Evolutionary conservation across 2,329 filamentous ascomycete genomes (phyloP), one percentile per base, ranked within the genome.

Genomic region (Fusarium illudens): DNA sequence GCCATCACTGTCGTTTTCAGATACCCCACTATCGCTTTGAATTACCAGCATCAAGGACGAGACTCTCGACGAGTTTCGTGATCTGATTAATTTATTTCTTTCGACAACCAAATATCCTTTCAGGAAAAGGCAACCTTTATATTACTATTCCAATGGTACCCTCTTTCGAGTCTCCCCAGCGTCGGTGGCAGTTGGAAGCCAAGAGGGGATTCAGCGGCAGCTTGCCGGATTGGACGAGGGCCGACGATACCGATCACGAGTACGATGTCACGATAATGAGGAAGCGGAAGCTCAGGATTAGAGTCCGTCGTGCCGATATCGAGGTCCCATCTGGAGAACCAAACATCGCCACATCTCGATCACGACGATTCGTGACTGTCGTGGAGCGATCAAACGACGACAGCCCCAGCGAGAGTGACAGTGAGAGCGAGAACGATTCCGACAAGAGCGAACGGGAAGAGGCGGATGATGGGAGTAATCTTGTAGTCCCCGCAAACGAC

Each of bases 201-300:
- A 67, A 64, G 55, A 65, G 62, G 30, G 63, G 54, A 42, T 61
- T 68, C 34, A 59, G 61, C 17, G 60, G 60, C 44, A 51, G 52
- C 33, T 52, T 73, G 8, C 73, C 72, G 2, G 57, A 64, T 8
- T 77, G 75, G 75, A 77, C 75, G 13, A 65, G 64, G 20, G 74
- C 60, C n/a, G 75, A 77, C 37, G 71, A 72, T 22, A 62, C 48
- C 46, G 67, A 73, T 25, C 56, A 71, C 37, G 60, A 58, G 9
- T 60, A 73, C 63, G 67, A 71, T 17, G 62, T 65, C 49, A 57
- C 60, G 30, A 60, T 60, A 27, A 64, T 62, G 58, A 72, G 49
- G 37, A 73, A 48, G 17, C 68, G 57, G 15, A 62, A 49, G 30
- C 17, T 37, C 30, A 59, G 51, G 22, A 53, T 27, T 20, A 69